A percentile compares a stretch with the other conserved stretches of the same genome.
phyloP scores from a whole-genome alignment of 2,329 filamentous ascomycete genomes.

The Sporothrix euskadiensis region DNA sequence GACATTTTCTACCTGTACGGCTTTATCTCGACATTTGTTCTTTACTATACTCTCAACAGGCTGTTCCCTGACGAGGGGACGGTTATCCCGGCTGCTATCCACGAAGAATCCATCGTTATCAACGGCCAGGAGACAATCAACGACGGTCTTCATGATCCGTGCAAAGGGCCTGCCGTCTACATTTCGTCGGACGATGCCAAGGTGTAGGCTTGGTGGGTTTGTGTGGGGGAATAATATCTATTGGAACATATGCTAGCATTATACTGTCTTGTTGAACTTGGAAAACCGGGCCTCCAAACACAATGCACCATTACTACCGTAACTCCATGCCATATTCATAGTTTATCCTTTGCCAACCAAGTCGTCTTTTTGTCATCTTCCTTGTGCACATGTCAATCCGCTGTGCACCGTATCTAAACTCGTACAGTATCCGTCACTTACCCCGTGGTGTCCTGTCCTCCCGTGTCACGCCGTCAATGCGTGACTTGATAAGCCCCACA shows the following conservation, averaged over 20 bases:
- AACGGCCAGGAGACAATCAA: conserved; percentile 23
- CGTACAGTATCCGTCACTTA: neutral
- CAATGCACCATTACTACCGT: neutral
- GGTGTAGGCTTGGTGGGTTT: neutral
- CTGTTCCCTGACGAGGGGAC: conserved; percentile 33
- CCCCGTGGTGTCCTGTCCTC: neutral
- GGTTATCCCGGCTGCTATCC: conserved; percentile 38
- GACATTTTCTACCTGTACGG: conserved; percentile 44
- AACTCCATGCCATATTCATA: neutral
- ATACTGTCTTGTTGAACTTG: neutral
- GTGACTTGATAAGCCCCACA: neutral
- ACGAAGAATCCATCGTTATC: conserved; percentile 34
- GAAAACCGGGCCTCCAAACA: neutral
- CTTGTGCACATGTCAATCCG: neutral
- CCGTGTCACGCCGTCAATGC: neutral
- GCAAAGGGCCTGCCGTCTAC: conserved; percentile 10
- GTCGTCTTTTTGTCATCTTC: neutral
- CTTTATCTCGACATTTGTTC: conserved; percentile 40
- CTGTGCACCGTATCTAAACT: neutral
- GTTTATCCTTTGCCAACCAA: neutral
- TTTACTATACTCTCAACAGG: conserved; percentile 35
- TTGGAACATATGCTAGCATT: neutral
- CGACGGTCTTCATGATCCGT: conserved; percentile 23
- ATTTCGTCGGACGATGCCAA: conserved; percentile 13
- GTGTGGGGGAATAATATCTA: neutral